These are phyloP conservation scores for Nemania sp. DNA, from an alignment of 2,329 filamentous ascomycete species.

Conservation along the genomic window DNA sequence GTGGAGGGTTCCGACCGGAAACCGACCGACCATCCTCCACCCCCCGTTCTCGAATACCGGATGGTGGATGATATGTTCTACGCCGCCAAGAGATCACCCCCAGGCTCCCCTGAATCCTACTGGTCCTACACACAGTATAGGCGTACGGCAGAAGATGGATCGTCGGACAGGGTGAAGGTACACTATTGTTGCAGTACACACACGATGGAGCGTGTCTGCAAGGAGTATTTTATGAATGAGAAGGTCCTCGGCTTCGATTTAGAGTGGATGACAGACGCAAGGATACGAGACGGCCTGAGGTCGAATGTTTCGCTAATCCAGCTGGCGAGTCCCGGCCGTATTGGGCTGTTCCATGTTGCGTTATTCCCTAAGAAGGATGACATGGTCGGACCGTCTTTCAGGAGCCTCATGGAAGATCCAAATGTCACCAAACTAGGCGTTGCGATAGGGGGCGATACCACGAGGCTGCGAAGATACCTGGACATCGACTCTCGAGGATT, in stretches of 20 bases:
- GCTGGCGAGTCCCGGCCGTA: conserved; percentile 74
- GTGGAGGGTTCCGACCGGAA: conserved; percentile 4
- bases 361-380: conserved; percentile 58
- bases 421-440: conserved; percentile 77
- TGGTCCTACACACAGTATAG: conserved; percentile 75
- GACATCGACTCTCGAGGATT: conserved; percentile 67
- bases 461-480: conserved; percentile 69
- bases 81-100: conserved; percentile 52
- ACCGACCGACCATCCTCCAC: conserved; percentile 41
- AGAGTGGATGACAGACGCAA: conserved; percentile 72
- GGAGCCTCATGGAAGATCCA: conserved; percentile 71
- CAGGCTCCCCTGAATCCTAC: conserved; percentile 56
- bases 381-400: conserved; percentile 72
- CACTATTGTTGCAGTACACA: conserved; percentile 76
- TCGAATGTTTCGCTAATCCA: conserved; percentile 82
- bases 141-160: conserved; percentile 48
- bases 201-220: conserved; percentile 68
- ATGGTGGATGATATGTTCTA: conserved; percentile 52
- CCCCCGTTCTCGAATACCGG: conserved; percentile 50
- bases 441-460: conserved; percentile 71
- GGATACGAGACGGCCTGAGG: conserved; percentile 55
- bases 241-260: conserved; percentile 84
- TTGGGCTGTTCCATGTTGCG: conserved; percentile 82
- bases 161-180: conserved; percentile 63
- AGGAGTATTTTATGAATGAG: conserved; percentile 69